phyloP scores from a whole-genome alignment of 164 flowering plant species.

The Stephania japonica region DNA sequence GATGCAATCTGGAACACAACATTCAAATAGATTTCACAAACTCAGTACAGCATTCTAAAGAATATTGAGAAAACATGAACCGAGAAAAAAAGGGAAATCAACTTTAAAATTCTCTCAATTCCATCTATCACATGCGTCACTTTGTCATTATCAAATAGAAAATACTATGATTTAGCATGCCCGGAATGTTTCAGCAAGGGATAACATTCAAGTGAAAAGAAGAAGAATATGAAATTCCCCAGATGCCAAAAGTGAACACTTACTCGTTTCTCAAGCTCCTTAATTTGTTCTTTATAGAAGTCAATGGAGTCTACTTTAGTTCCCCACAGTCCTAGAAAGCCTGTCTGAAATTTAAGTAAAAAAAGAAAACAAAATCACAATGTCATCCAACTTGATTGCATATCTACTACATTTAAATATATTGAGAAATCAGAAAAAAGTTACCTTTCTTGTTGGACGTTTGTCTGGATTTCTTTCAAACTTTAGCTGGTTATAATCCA shows the following conservation, averaged over 20 bases:
- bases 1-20: slow-evolving; percentile 43
- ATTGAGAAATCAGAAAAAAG: background rate
- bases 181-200: background rate
- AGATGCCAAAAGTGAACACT: background rate
- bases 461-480: slow-evolving; percentile 73
- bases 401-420: background rate
- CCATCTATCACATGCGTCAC: background rate
- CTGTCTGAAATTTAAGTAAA: slow-evolving; percentile 41
- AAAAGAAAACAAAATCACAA: background rate
- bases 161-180: background rate
- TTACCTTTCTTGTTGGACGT: slow-evolving; percentile 71
- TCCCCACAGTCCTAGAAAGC: slow-evolving; percentile 83
- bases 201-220: background rate
- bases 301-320: slow-evolving; percentile 75
- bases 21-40: background rate
- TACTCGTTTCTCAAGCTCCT: slow-evolving; percentile 55
- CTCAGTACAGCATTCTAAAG: slow-evolving; percentile 5
- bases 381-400: background rate
- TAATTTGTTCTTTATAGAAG: slow-evolving; percentile 53
- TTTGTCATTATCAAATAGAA: background rate
- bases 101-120: background rate
- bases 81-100: background rate
- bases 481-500: slow-evolving; percentile 82
- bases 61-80: background rate
- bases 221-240: background rate